phyloP scores from a whole-genome alignment of 495 filamentous ascomycete species.

The Neurospora sp. region DNA sequence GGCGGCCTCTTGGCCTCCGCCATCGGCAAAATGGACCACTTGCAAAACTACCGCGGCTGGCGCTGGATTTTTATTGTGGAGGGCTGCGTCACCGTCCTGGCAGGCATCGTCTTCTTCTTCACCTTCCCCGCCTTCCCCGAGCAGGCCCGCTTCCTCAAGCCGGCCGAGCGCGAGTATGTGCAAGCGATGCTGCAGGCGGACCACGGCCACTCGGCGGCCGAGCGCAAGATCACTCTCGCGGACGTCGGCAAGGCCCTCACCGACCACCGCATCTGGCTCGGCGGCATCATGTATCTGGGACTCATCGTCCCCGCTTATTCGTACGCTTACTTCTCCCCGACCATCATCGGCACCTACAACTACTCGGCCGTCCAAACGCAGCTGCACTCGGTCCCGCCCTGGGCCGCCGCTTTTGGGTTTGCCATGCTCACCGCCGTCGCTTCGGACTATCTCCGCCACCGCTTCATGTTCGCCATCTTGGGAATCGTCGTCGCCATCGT shows the following conservation, averaged over 20 bases:
- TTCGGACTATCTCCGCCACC: constrained; percentile 60
- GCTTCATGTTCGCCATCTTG: constrained; percentile 62
- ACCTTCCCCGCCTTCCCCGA: constrained; percentile 61
- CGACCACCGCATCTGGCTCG: constrained; percentile 60
- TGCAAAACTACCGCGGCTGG: constrained; percentile 70
- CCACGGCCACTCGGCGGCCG: constrained; percentile 62
- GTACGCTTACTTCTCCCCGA: constrained; percentile 59
- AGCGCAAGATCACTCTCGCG: constrained; percentile 48
- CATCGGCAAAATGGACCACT: constrained; percentile 69
- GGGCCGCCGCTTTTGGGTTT: constrained; percentile 67
- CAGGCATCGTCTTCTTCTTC: constrained; percentile 71
- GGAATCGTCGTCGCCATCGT: constrained; percentile 54
- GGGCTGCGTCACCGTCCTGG: constrained; percentile 59
- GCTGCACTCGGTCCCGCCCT: constrained; percentile 74
- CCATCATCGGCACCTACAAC: constrained; percentile 59
- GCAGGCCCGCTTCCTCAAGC: constrained; percentile 8
- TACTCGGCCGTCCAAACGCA: constrained; percentile 66
- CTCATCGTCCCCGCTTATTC: constrained; percentile 82
- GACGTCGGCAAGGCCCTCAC: constrained; percentile 68
- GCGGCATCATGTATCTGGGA: constrained; percentile 83
- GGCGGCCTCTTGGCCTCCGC: constrained; percentile 74
- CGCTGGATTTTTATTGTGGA: constrained; percentile 74
- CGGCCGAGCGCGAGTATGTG: constrained; percentile 70
- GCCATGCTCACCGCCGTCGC: constrained; percentile 60
- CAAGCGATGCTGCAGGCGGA: constrained; percentile 64